These are phyloP conservation scores for Acanthamoeba sp. DNA, from an alignment of 208 protist genomes.

Conservation along the genomic window DNA sequence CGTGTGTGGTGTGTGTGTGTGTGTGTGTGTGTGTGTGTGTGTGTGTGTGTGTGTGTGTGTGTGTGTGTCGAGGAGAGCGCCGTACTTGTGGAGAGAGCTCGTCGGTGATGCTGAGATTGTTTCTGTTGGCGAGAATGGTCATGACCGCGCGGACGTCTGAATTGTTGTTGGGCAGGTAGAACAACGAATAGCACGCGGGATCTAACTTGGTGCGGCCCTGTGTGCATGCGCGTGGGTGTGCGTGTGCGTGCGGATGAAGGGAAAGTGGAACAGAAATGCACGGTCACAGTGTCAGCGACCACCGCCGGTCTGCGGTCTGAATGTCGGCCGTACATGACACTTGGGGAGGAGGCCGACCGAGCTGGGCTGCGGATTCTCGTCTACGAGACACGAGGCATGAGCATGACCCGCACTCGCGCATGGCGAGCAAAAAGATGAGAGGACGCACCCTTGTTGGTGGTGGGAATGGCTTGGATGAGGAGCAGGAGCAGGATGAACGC, in stretches of 20 bases:
- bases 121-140: conserved; percentile 34
- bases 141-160: conserved; percentile 12
- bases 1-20: not conserved
- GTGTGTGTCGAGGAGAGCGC: too few species aligned
- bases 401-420: not conserved
- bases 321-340: conserved; percentile 27
- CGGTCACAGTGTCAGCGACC: too few species aligned
- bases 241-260: too few species aligned
- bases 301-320: too few species aligned
- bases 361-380: not conserved
- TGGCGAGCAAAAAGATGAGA: too few species aligned
- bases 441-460: not conserved
- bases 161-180: conserved; percentile 53
- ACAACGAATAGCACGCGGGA: conserved; percentile 29
- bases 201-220: conserved; percentile 5
- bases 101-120: conserved; percentile 40
- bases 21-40: too few species aligned
- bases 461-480: conserved; percentile 52
- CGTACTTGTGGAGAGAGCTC: not conserved
- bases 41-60: too few species aligned
- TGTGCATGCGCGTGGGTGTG: too few species aligned
- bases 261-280: too few species aligned
- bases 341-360: not conserved
- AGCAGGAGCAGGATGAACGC: conserved; percentile 58
- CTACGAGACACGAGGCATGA: not conserved